A percentile compares a stretch with the other conserved stretches of the same genome.
phyloP scores from a whole-genome alignment of 2,329 filamentous ascomycete genomes.

The Aspergillus piperis region DNA sequence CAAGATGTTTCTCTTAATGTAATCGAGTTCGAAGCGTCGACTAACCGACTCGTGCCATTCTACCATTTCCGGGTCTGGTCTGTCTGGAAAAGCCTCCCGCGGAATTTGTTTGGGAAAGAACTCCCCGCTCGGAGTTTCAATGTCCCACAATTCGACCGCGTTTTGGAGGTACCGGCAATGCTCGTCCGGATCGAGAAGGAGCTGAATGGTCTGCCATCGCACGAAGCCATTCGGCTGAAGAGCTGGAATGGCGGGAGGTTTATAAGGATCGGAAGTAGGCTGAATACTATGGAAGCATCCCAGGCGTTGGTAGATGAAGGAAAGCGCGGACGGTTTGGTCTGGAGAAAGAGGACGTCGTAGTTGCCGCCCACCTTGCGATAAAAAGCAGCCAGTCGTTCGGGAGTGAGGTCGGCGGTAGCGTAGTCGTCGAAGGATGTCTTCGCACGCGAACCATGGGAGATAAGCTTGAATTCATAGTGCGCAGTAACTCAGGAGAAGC shows the following conservation, averaged over 20 bases:
- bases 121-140: conserved; percentile 68
- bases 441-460: conserved; percentile 12
- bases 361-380: conserved; percentile 71
- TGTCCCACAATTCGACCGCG: conserved; percentile 73
- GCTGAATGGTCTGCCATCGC: conserved; percentile 89
- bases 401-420: conserved; percentile 54
- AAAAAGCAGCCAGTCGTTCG: conserved; percentile 73
- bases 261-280: conserved; percentile 68
- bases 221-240: conserved; percentile 83
- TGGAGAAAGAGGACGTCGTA: conserved; percentile 79
- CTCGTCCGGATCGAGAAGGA: conserved; percentile 82
- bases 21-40: conserved; percentile 67
- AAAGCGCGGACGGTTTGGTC: conserved; percentile 72
- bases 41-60: conserved; percentile 82
- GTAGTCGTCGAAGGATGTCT: conserved; percentile 33
- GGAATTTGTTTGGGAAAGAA: conserved; percentile 63
- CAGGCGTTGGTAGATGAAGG: conserved; percentile 88
- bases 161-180: conserved; percentile 82
- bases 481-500: background rate
- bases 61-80: conserved; percentile 77
- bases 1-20: conserved; percentile 41
- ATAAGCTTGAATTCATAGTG: conserved; percentile 5
- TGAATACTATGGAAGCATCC: conserved; percentile 89
- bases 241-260: conserved; percentile 75
- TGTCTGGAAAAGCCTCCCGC: conserved; percentile 69